These are phyloP conservation scores for Baorangia bicolor DNA, from an alignment of 768 basidiomycete genomes.

Conservation along the genomic window DNA sequence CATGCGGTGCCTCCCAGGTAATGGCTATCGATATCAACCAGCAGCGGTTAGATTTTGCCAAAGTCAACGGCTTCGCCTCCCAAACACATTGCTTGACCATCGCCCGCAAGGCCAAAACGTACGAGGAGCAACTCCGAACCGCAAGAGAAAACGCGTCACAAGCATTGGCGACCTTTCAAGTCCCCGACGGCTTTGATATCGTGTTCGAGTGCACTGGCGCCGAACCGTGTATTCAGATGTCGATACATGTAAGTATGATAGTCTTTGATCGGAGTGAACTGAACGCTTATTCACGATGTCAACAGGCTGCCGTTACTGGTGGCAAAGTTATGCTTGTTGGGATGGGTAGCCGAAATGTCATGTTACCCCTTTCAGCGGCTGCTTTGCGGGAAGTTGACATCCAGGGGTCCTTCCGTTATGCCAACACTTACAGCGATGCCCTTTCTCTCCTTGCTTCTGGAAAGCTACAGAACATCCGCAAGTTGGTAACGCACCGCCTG, in stretches of 20 bases:
- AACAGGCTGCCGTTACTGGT: conserved; percentile 76
- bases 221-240: conserved; percentile 88
- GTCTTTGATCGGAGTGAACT: conserved; percentile 10
- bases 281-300: conserved; percentile 13
- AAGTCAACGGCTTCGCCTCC: conserved; percentile 70
- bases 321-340: conserved; percentile 93
- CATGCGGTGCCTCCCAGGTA: conserved; percentile 67
- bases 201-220: conserved; percentile 97
- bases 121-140: conserved; percentile 55
- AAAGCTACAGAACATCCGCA: conserved; percentile 59
- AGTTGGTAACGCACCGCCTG: conserved; percentile 80
- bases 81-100: conserved; percentile 65
- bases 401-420: conserved; percentile 88
- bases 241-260: conserved; percentile 69
- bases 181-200: conserved; percentile 82
- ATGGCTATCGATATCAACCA: conserved; percentile 87
- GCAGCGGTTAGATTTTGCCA: conserved; percentile 76
- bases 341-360: conserved; percentile 86
- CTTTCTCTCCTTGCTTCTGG: conserved; percentile 69
- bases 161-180: conserved; percentile 54
- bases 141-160: conserved; percentile 57
- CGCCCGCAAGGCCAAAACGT: conserved; percentile 47
- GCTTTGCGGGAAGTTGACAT: conserved; percentile 91
- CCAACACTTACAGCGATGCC: conserved; percentile 88
- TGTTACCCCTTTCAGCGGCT: conserved; percentile 80